Conservation (phyloP, 1,284 basidiomycete species). For the Cryptococcus wingfieldii region DNA sequence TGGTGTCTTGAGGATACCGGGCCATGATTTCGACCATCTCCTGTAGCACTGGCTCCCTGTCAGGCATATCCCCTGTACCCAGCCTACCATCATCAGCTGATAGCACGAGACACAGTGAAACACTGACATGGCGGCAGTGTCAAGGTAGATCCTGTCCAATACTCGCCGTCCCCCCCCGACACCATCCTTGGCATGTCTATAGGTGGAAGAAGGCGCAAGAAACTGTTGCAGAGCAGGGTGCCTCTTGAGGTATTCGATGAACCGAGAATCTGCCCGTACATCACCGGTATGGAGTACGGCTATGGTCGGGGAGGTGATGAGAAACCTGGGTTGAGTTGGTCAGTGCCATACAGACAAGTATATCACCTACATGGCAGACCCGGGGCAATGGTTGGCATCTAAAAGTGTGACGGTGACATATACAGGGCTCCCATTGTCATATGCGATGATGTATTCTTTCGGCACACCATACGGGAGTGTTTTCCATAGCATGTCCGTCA, state of each 20-base stretch:
- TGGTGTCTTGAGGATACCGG: slow-evolving; percentile 60
- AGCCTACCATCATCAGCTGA: slow-evolving; percentile 43
- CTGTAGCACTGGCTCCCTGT: slow-evolving; percentile 64
- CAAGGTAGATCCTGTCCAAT: slow-evolving; percentile 78
- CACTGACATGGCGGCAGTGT: slow-evolving; percentile 56
- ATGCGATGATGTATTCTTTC: slow-evolving; percentile 59
- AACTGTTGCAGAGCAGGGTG: slow-evolving; percentile 71
- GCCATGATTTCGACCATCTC: slow-evolving; percentile 67
- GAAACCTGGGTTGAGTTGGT: slow-evolving; percentile 60
- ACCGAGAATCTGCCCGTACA: slow-evolving; percentile 76
- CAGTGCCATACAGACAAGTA: not conserved
- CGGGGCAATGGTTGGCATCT: slow-evolving; percentile 92
- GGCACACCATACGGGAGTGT: slow-evolving; percentile 50
- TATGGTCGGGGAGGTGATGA: slow-evolving; percentile 68
- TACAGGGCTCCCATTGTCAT: slow-evolving; percentile 53
- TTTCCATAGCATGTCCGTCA: slow-evolving; percentile 20
- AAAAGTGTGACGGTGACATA: slow-evolving; percentile 66
- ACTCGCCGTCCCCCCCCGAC: slow-evolving; percentile 13
- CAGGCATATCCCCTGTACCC: slow-evolving; percentile 60
- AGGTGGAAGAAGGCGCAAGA: slow-evolving; percentile 47
- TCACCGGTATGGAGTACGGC: slow-evolving; percentile 89
- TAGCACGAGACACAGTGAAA: not conserved
- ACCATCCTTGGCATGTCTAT: not conserved
- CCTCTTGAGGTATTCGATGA: slow-evolving; percentile 61
- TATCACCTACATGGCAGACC: slow-evolving; percentile 72